These are phyloP conservation scores for Cordyceps tenuipes DNA, from an alignment of 2,329 filamentous ascomycete species.

Conservation along the genomic window DNA sequence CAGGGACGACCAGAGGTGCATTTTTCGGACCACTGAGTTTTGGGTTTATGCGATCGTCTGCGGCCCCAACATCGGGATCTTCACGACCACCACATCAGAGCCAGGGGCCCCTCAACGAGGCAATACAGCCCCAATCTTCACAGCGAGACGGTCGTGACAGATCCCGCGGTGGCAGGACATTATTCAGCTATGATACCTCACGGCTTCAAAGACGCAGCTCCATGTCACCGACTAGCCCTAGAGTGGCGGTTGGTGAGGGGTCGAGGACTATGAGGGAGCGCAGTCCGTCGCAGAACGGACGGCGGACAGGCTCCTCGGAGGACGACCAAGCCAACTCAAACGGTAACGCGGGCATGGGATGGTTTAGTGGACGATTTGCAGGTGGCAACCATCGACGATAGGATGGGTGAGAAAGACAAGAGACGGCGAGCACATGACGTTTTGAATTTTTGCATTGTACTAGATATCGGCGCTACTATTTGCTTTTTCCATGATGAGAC, in stretches of 20 bases:
- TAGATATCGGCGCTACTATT: background rate
- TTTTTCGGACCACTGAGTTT: background rate
- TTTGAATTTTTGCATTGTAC: slow-evolving; percentile 3
- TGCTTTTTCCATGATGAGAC: background rate
- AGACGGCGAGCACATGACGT: background rate
- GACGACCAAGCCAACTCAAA: slow-evolving; percentile 24
- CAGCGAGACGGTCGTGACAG: slow-evolving; percentile 21
- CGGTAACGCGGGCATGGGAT: slow-evolving; percentile 31
- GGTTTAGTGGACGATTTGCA: slow-evolving; percentile 35
- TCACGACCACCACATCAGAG: slow-evolving; percentile 19
- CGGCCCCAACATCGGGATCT: background rate
- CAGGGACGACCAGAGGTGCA: background rate
- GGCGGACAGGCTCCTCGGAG: slow-evolving; percentile 16
- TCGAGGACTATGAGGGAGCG: slow-evolving; percentile 28
- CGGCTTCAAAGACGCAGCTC: slow-evolving; percentile 30
- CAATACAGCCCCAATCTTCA: slow-evolving; percentile 22
- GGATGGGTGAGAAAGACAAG: background rate
- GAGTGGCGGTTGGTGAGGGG: slow-evolving; percentile 21
- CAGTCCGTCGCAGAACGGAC: slow-evolving; percentile 30
- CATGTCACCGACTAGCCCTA: slow-evolving; percentile 30
- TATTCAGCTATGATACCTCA: slow-evolving; percentile 26
- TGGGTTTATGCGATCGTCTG: background rate
- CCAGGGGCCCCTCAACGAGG: slow-evolving; percentile 23
- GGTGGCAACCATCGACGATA: slow-evolving; percentile 17
- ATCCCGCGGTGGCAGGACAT: slow-evolving; percentile 17